Evolutionary conservation across 129 eudicot species (phyloP).

Genomic region (Helichrysum umbraculigerum): DNA sequence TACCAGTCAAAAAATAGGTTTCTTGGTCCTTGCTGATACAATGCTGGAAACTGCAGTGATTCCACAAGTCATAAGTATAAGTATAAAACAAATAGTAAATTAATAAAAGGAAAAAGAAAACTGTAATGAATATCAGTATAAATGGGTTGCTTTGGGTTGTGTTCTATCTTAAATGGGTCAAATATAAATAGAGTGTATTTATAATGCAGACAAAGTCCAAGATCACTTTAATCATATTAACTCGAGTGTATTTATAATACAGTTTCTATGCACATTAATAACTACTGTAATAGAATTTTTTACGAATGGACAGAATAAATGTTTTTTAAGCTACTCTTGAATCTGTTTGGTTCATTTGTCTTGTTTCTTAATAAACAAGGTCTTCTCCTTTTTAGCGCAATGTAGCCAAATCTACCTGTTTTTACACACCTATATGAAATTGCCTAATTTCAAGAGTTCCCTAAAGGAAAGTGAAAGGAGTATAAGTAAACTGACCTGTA

Average conservation of each 20-base stretch:
- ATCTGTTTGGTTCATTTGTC: background rate
- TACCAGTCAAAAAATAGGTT: slow-evolving; percentile 93
- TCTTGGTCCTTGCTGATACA: slow-evolving; percentile 94
- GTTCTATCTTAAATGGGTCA: slow-evolving; percentile 1
- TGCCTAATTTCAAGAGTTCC: background rate
- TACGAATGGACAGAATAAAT: no score
- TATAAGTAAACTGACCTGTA: slow-evolving; percentile 60
- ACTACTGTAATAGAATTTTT: no score
- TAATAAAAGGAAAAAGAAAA: background rate
- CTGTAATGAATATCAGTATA: background rate
- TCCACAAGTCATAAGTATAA: background rate
- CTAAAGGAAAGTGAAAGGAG: background rate
- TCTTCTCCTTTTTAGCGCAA: background rate
- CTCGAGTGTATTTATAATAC: no score
- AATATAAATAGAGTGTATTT: no score
- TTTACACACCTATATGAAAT: background rate
- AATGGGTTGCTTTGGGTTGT: background rate
- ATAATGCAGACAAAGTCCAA: no score
- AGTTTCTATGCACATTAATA: no score
- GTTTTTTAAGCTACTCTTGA: background rate
- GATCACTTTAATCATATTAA: no score
- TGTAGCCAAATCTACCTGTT: background rate
- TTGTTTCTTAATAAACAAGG: background rate
- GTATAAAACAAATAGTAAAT: background rate
- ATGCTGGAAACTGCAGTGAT: slow-evolving; percentile 84